Evolutionary conservation across 768 basidiomycete genomes (phyloP), one percentile per base, ranked within the genome.

Genomic region (Boletales sp.): DNA sequence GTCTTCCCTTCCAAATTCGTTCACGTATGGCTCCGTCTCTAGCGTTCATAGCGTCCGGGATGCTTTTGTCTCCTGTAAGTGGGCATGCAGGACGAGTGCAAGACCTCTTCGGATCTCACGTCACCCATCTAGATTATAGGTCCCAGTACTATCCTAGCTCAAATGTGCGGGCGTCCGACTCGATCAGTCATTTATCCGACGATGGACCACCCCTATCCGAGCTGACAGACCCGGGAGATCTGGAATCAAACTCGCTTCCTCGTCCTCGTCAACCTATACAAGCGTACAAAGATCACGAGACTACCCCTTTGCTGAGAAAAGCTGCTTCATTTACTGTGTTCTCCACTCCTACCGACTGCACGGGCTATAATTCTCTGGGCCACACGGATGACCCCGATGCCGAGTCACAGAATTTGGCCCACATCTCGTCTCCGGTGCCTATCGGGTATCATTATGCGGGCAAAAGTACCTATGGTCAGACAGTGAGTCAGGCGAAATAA

Each of bases 381-480:
- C 40, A 10, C 2, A 13, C 48, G 19, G 47, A 32, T 13, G 38
- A 39, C 40, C 9, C 40, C 17, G 21, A 24, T 37, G 17, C 12
- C 8, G 32, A 47, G 3, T 42, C 43, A 8, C 63, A 50, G 39
- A 44, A 34, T 19, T 34, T 49, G 30, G 8, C 35, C 2, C 49
- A 44, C 42, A 31, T 36, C 19, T 31, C 52, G 2, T 42, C 62
- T 32, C 9, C 44, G 4, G 30, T 48, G 6, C 42, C 21, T 21
- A 39, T 39, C 21, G 45, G 51, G 17, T 4, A 72, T 48, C 53
- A 67, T 40, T 72, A 72, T 49, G 69, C 66, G 5, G 86, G 86
- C 7, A 74, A 79, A 60, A 87, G 86, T 51, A 86, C 86, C 8
- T 87, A 82, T 57, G 84, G 84, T 19, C 86, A 87, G 63, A 86